Base-by-base conservation (phyloP, 352 stramenopile species). In the Pseudoperonospora humuli region DNA sequence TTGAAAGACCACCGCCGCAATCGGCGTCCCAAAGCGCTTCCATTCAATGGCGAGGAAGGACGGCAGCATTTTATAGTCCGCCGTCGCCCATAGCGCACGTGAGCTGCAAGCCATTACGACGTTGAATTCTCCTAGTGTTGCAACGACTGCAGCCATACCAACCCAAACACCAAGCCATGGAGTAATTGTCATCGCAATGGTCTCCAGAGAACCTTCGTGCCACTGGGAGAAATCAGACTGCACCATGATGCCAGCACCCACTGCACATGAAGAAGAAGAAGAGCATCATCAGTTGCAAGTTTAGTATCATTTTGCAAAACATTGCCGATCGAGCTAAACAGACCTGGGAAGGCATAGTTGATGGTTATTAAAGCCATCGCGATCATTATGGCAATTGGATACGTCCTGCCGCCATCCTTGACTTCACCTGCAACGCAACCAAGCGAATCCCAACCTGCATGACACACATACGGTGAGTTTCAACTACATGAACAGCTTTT, bases 31-130 rank as follows among this genome's bases (percentile, higher is more conserved):
- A 29, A 88, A 92, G 36, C 77, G 76, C 29, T 75, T 49, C 75
- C 76, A 88, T 41, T 92, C 75, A 28, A 59, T 57, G 1, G 71
- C 45, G 15, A 92, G 52, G 20, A 61, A 70, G 7, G 62, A 55
- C 3, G 80, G 80, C n/a, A 93, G 55, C 77, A 90, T 90, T 49
- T 84, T 84, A 64, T 88, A 90, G 59, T 88, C 75, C 1, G 77
- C 77, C 10, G 77, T 87, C 7, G 75, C 74, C 80, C 79, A 89
- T 45, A 93, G 40, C 9, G 80, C 80, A 11, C 80, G 77, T 10
- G 75, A 88, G 48, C 70, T 87, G 53, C 77, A 89, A 8, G 75
- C 74, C 80, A 93, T 90, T 24, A 93, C 77, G 23, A 89, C 80
- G 40, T 88, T 90, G 54, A 93, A 93, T 50, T 93, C 80, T 25